phyloP scores from a whole-genome alignment of 495 filamentous ascomycete species.

The Recurvomyces mirabilis region DNA sequence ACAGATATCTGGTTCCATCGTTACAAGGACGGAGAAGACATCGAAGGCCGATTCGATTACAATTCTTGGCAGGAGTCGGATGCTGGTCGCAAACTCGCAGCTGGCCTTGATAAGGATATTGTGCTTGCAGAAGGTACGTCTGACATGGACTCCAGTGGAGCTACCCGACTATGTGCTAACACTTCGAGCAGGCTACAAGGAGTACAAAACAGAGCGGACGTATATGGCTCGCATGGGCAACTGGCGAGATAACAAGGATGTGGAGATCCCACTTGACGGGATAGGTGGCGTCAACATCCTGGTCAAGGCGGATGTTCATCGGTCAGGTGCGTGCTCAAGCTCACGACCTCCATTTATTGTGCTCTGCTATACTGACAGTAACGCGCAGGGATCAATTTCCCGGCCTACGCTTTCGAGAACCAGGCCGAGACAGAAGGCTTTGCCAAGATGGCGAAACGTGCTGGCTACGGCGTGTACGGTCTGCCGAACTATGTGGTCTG shows the following conservation, averaged over 20 bases:
- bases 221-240: slow-evolving; percentile 83
- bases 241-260: slow-evolving; percentile 81
- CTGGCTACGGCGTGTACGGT: slow-evolving; percentile 83
- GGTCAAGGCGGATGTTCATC: slow-evolving; percentile 94
- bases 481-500: slow-evolving; percentile 97
- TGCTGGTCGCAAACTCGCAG: slow-evolving; percentile 60
- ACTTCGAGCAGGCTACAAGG: slow-evolving; percentile 61
- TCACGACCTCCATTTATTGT: background rate
- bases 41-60: slow-evolving; percentile 96
- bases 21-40: slow-evolving; percentile 60
- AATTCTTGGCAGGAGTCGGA: slow-evolving; percentile 98
- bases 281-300: slow-evolving; percentile 96
- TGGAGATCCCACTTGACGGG: slow-evolving; percentile 83
- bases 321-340: slow-evolving; percentile 56
- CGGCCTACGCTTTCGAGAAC: slow-evolving; percentile 94
- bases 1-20: slow-evolving; percentile 97
- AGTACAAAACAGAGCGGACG: slow-evolving; percentile 78
- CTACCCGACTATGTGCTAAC: background rate
- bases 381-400: slow-evolving; percentile 81
- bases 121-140: slow-evolving; percentile 71
- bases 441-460: slow-evolving; percentile 95
- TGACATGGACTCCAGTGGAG: background rate
- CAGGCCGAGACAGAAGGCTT: slow-evolving; percentile 98
- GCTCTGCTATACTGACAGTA: slow-evolving; percentile 3
- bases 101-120: slow-evolving; percentile 61